Evolutionary conservation across 768 basidiomycete species (phyloP).

Genomic region (Paxillus involutus): DNA sequence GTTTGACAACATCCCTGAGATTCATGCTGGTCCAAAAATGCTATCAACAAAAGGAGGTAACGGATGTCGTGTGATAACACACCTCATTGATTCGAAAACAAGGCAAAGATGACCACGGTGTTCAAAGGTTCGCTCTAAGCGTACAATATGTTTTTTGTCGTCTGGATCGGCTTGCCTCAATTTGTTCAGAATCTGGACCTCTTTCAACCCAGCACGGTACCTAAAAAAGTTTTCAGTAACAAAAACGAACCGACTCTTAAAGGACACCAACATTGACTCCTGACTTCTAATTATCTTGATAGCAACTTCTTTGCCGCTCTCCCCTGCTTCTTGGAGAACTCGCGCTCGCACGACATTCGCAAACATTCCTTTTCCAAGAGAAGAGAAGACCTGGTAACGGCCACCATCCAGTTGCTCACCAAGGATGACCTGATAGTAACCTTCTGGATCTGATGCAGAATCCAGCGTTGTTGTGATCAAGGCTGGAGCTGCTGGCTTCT

Average conservation of each 20-base stretch:
- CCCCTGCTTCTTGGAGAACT: constrained; percentile 63
- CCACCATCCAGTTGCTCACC: constrained; percentile 93
- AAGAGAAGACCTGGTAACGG: constrained; percentile 92
- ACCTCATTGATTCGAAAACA: constrained; percentile 95
- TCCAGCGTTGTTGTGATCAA: constrained; percentile 81
- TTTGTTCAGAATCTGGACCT: constrained; percentile 85
- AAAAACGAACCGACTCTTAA: constrained; percentile 1
- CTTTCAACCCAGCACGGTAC: constrained; percentile 94
- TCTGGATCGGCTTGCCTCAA: constrained; percentile 89
- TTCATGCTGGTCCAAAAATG: constrained; percentile 72
- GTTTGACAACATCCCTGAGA: constrained; percentile 94
- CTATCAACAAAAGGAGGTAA: constrained; percentile 14
- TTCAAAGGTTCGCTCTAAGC: constrained; percentile 93
- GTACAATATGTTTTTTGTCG: constrained; percentile 94
- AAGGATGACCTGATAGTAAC: constrained; percentile 92
- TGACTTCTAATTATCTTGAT: constrained; percentile 97
- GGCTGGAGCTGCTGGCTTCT: constrained; percentile 57
- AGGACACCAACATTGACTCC: constrained; percentile 83
- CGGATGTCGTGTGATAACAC: constrained; percentile 16
- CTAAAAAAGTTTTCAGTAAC: constrained; percentile 39
- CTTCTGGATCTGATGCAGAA: constrained; percentile 90
- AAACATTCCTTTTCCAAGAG: constrained; percentile 99
- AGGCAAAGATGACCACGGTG: constrained; percentile 96
- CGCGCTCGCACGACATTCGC: constrained; percentile 93
- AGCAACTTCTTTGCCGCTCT: constrained; percentile 76